Evolutionary conservation across 768 basidiomycete species (phyloP), one percentile per base, ranked within the genome.

Genomic region (Collybia sordida): DNA sequence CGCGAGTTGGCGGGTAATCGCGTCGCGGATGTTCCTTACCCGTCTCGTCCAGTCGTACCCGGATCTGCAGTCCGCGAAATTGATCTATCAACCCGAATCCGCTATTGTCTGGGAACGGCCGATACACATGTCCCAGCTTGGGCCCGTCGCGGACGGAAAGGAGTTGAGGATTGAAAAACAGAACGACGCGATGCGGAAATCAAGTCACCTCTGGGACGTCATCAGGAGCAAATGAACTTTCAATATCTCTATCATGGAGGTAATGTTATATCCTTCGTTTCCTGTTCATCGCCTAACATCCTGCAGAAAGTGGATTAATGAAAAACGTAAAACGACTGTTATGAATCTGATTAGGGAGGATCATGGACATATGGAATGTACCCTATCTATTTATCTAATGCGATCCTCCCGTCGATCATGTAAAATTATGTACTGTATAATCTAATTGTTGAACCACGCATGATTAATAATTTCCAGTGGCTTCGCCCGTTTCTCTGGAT

Each of bases 381-480:
- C 9, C 14, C 31, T 31, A 31, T 31, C 31, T 31, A 31, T 31
- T 31, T 31, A 31, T 31, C 31, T 31, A 31, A 31, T 31, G 31
- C 31, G 31, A 31, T 31, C 31, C 31, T 31, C 31, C 31, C 31
- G 11, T 31, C 31, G 9, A 31, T 31, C 31, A 31, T 31, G 31
- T 31, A 31, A 31, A 31, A 31, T 11, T 31, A 31, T 31, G 14
- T 31, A 31, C 31, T 31, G 31, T 31, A 31, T 35, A 35, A n/a
- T 21, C 25, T 25, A 54, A 22, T 7, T 37, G 17, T 19, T 54
- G 39, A 59, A 60, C 62, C 62, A 64, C 22, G 55, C 51, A 49
- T 64, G 56, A 54, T 59, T 51, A 18, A 61, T 54, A 4, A 59
- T 39, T 21, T 64, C 57, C 39, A 38, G 24, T 14, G 59, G 50